Conservation (phyloP, 306 rosid species). For the Luffa aegyptiaca region DNA sequence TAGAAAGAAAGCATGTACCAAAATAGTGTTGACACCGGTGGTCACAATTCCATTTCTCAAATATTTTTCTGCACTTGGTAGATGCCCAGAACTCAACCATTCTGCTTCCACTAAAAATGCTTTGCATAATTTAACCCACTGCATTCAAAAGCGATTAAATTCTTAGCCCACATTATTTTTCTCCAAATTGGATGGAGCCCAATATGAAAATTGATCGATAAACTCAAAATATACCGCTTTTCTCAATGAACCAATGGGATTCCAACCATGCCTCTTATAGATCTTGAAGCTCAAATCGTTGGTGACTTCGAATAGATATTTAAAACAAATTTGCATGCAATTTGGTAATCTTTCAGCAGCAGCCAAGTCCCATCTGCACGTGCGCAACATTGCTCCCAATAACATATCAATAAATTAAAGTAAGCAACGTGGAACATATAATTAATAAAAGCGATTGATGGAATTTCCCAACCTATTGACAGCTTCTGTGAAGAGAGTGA, state of each 20-base stretch:
- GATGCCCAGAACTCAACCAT: constrained; percentile 43
- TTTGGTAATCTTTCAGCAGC: constrained; percentile 33
- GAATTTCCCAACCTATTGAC: too few relatives aligned
- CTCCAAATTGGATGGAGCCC: too few relatives aligned
- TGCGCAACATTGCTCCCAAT: background rate
- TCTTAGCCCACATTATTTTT: too few relatives aligned
- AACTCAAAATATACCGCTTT: constrained; percentile 13
- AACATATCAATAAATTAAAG: background rate
- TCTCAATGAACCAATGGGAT: constrained; percentile 23
- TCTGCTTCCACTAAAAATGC: constrained; percentile 57
- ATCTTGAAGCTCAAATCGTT: constrained; percentile 37
- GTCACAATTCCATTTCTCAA: constrained; percentile 46
- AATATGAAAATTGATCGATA: too few relatives aligned
- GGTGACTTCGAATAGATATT: constrained; percentile 30
- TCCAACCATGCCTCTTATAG: constrained; percentile 34
- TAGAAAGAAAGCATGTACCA: constrained; percentile 41
- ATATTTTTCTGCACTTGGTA: constrained; percentile 40
- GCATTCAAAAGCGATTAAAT: background rate
- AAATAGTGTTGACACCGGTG: constrained; percentile 39
- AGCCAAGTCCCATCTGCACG: constrained; percentile 45
- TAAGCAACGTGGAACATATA: background rate
- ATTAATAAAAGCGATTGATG: too few relatives aligned
- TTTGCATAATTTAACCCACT: constrained; percentile 46
- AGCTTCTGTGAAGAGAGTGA: constrained; percentile 32
- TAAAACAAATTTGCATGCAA: constrained; percentile 42